phyloP scores from a whole-genome alignment of 2,329 filamentous ascomycete genomes.

The Thermochaetoides dissita region DNA sequence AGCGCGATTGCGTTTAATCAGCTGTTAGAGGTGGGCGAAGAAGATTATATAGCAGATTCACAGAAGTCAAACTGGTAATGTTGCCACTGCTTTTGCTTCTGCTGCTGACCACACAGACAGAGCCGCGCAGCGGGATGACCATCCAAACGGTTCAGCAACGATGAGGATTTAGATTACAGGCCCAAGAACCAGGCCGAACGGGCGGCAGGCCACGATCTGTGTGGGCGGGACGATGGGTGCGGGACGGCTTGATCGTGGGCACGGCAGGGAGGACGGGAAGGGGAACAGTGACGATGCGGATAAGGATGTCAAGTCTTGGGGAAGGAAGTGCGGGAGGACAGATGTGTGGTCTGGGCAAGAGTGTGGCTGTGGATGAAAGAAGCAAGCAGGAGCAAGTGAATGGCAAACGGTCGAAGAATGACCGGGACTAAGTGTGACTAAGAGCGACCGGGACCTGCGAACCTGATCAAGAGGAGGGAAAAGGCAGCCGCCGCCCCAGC shows the following conservation, averaged over 20 bases:
- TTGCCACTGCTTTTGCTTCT: conserved; percentile 1
- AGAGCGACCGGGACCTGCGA: background rate
- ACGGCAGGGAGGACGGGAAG: too few species aligned
- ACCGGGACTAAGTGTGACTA: background rate
- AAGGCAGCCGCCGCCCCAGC: background rate
- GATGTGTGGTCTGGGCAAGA: too few species aligned
- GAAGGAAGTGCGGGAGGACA: too few species aligned
- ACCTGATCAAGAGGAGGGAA: background rate
- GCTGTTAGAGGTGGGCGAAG: too few species aligned
- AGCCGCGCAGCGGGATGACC: conserved; percentile 11
- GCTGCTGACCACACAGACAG: conserved; percentile 13
- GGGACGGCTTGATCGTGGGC: too few species aligned
- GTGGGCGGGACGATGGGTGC: background rate
- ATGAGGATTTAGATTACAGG: background rate
- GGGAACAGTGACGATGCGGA: background rate
- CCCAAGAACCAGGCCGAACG: background rate
- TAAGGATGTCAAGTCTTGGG: background rate
- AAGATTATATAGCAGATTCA: too few species aligned
- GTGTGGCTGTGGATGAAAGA: background rate
- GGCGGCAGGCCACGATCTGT: background rate
- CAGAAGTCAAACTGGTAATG: too few species aligned
- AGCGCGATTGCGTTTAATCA: too few species aligned
- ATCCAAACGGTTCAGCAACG: conserved; percentile 6
- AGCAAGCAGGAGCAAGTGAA: background rate
- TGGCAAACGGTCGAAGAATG: background rate